Evolutionary conservation across 208 protist species (phyloP).

Genomic region (Trypanosomatidae sp.): DNA sequence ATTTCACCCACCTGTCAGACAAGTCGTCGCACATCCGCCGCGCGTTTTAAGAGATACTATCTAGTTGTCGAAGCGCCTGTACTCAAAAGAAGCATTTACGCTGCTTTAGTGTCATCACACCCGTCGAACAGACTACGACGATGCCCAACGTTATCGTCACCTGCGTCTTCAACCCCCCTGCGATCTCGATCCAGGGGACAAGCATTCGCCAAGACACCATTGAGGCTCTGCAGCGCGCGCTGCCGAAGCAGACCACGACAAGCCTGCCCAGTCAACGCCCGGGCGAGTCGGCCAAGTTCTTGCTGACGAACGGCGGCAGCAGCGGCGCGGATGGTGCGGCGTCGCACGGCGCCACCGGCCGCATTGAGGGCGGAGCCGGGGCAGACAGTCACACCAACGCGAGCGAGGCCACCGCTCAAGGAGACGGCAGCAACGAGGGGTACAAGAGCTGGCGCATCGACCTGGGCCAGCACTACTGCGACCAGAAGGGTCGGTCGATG

Average conservation of each 20-base stretch:
- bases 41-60: too few species aligned
- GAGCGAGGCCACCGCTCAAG: too few species aligned
- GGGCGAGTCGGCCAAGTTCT: slow-evolving; percentile 46
- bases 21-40: too few species aligned
- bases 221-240: slow-evolving; percentile 55
- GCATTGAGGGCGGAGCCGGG: not conserved
- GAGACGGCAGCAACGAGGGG: slow-evolving; percentile 12
- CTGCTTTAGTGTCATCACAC: too few species aligned
- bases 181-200: slow-evolving; percentile 62
- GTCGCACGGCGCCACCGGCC: too few species aligned
- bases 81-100: too few species aligned
- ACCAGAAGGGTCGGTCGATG: slow-evolving; percentile 64
- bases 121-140: not conserved
- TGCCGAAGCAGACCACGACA: slow-evolving; percentile 75
- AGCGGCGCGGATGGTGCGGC: too few species aligned
- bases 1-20: too few species aligned
- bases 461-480: slow-evolving; percentile 83
- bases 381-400: too few species aligned
- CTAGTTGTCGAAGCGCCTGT: too few species aligned
- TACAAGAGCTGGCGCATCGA: slow-evolving; percentile 68
- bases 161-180: slow-evolving; percentile 81
- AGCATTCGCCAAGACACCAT: slow-evolving; percentile 80
- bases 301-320: slow-evolving; percentile 34
- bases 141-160: slow-evolving; percentile 87
- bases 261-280: slow-evolving; percentile 37